Evolutionary conservation across 768 basidiomycete species (phyloP), one percentile per base, ranked within the genome.

Genomic region (Mrakia blollopis): DNA sequence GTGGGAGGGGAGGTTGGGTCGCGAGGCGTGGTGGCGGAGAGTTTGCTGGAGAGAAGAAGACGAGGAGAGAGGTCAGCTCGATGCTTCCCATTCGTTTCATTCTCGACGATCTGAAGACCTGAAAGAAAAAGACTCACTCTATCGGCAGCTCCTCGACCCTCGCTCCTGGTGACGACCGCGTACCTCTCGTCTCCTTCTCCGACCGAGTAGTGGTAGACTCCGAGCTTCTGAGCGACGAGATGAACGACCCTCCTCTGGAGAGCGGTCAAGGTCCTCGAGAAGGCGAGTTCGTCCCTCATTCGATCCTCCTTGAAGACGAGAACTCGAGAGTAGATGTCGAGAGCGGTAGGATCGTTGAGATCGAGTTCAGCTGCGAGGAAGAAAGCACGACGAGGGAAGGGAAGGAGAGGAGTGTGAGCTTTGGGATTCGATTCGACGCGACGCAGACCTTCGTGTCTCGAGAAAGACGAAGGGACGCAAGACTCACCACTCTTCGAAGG

Each of bases 311-410:
- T 98, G 89, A 99, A 99, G 54, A 98, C 87, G 54, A 98, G 86
- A 79, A 98, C 92, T 80, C 94, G 88, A 69, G 97, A 98, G 83
- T 98, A 98, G 80, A 99, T 97, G 84, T 98, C 96, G 80, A 99
- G 86, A 13, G 94, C 96, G 37, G 91, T 90, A 5, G 96, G 91
- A 83, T 99, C 97, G 81, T 98, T 98, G 80, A 98, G 86, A 83
- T 99, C 96, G 76, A 99, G 87, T 84, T 97, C 94, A 76, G 85
- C 86, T 72, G 88, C 85, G 35, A 68, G 61, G 25, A 67, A 37
- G 14, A n/a, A n/a, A 32, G 63, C 37, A 32, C 73, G n/a, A 44
- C 44, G 44, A 47, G 16, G 14, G 9, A 16, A 50, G 21, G 16
- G 47, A 50, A 3, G 14, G n/a, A n/a, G n/a, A 14, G 44, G 14